Evolutionary conservation across 768 basidiomycete species (phyloP).

Genomic region (Erythrobasidium yunnanense): DNA sequence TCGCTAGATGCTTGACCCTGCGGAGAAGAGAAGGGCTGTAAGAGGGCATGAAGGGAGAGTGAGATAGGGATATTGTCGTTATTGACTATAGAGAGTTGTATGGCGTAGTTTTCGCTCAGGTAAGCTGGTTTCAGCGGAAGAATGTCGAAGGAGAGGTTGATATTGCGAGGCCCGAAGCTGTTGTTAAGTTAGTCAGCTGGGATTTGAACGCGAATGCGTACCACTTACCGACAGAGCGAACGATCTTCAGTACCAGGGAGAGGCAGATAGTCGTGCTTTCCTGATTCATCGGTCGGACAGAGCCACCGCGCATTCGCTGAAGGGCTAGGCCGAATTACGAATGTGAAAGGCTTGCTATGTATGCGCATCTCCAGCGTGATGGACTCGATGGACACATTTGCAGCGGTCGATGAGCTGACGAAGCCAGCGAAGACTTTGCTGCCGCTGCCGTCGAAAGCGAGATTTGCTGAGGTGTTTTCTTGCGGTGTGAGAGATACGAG

Average conservation of each 20-base stretch:
- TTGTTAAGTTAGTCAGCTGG: not conserved
- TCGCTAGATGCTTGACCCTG: slow-evolving; percentile 45
- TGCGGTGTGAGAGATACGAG: too few relatives aligned
- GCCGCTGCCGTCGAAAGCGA: too few relatives aligned
- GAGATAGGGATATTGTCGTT: slow-evolving; percentile 60
- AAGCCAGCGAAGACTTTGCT: too few relatives aligned
- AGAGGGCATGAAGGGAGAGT: slow-evolving; percentile 58
- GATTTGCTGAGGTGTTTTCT: too few relatives aligned
- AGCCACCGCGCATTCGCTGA: not conserved
- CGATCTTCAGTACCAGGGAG: slow-evolving; percentile 21
- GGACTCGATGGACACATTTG: too few relatives aligned
- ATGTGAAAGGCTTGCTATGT: too few relatives aligned
- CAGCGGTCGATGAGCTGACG: too few relatives aligned
- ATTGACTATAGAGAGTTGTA: slow-evolving; percentile 61
- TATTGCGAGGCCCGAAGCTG: slow-evolving; percentile 33
- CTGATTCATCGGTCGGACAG: not conserved
- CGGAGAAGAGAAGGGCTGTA: slow-evolving; percentile 72
- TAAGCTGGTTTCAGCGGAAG: slow-evolving; percentile 50
- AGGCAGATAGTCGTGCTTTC: slow-evolving; percentile 21
- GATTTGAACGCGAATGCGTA: not conserved
- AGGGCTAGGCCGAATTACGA: not conserved
- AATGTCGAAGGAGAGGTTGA: slow-evolving; percentile 38
- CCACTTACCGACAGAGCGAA: slow-evolving; percentile 31
- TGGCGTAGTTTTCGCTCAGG: slow-evolving; percentile 68
- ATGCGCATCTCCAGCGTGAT: too few relatives aligned